Conservation (phyloP, 176 grass and related monocot species). For the Oryza glumipatula region DNA sequence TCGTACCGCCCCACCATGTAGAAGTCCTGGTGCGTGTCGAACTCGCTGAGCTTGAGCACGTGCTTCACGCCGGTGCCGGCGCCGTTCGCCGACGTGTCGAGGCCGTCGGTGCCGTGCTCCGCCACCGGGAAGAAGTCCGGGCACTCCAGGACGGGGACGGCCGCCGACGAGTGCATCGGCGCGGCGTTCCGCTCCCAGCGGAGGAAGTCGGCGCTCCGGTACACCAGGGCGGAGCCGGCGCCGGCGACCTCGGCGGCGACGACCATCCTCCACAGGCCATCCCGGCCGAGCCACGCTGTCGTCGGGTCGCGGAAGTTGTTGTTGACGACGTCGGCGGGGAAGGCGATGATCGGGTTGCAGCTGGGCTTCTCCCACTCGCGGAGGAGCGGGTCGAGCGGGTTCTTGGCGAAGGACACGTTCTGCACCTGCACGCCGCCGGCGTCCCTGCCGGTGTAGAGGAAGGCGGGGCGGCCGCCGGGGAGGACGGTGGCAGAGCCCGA, state of each 20-base stretch:
- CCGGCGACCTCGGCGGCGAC: conserved; percentile 49
- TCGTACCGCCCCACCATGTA: conserved; percentile 81
- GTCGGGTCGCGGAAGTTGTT: conserved; percentile 66
- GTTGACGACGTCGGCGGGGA: conserved; percentile 38
- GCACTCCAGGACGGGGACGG: conserved; percentile 47
- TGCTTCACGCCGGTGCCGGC: conserved; percentile 31
- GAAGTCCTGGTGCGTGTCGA: conserved; percentile 55
- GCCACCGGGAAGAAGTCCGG: conserved; percentile 80
- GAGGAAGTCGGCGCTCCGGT: conserved; percentile 60
- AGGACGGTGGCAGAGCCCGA: conserved; percentile 81
- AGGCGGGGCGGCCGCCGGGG: conserved; percentile 45
- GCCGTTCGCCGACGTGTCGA: conserved; percentile 51
- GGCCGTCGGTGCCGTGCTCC: conserved; percentile 18
- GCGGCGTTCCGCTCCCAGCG: conserved; percentile 50
- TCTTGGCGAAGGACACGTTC: conserved; percentile 65
- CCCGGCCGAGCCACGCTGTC: conserved; percentile 68
- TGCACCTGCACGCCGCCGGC: conserved; percentile 47
- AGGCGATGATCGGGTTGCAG: conserved; percentile 72
- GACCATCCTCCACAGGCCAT: conserved; percentile 59
- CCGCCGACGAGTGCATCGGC: conserved; percentile 47
- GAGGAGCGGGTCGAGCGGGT: conserved; percentile 60
- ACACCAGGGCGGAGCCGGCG: conserved; percentile 45
- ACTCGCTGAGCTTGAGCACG: conserved; percentile 72
- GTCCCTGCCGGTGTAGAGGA: conserved; percentile 78
- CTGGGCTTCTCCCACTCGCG: conserved; percentile 64